Conservation (phyloP, 257 asterid species). For the Scutellaria barbata region DNA sequence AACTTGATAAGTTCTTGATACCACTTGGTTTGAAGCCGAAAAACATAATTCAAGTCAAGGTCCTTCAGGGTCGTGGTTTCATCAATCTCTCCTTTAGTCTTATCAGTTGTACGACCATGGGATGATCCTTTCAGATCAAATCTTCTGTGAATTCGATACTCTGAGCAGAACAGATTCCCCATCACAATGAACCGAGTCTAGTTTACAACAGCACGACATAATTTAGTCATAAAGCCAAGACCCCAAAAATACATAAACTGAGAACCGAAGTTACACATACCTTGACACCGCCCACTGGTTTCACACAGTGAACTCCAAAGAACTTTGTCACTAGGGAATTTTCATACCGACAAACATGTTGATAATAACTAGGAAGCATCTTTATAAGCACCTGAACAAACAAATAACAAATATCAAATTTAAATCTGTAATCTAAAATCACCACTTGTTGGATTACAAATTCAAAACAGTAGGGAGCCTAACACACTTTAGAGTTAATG, state of each 20-base stretch:
- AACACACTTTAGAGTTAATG: no score
- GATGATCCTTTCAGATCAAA: conserved; percentile 96
- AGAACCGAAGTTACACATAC: conserved; percentile 36
- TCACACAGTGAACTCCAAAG: conserved; percentile 76
- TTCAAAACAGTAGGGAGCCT: neutral
- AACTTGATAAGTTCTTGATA: conserved; percentile 87
- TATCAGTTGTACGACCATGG: conserved; percentile 87
- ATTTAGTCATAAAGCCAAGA: conserved; percentile 25
- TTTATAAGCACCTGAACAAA: conserved; percentile 65
- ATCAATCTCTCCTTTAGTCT: conserved; percentile 77
- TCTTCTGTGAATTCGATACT: conserved; percentile 83
- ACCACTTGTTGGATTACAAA: conserved; percentile 12
- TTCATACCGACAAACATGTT: conserved; percentile 61
- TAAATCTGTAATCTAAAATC: neutral
- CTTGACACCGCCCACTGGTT: conserved; percentile 70
- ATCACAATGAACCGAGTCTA: conserved; percentile 95
- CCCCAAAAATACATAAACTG: neutral
- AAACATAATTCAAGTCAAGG: conserved; percentile 74
- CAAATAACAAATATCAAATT: conserved; percentile 31
- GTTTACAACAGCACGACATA: neutral
- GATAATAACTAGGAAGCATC: conserved; percentile 70
- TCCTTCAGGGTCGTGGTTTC: conserved; percentile 95
- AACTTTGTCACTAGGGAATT: conserved; percentile 71
- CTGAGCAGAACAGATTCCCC: conserved; percentile 98
- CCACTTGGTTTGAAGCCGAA: conserved; percentile 78